phyloP scores from a whole-genome alignment of 73 alveolate genomes.

The Paramecium sexaurelia region DNA sequence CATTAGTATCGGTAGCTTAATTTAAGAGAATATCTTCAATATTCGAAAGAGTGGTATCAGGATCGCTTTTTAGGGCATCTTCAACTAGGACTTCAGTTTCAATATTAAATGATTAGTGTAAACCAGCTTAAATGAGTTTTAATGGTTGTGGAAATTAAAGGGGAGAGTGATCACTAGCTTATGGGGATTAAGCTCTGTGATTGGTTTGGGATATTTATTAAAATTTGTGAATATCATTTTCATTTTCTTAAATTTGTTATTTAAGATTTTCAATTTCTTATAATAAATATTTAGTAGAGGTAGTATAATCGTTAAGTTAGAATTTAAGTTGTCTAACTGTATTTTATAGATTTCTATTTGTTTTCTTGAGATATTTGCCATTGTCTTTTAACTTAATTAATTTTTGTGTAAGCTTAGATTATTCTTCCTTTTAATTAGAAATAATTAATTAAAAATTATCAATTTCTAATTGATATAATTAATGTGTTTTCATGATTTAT shows the following conservation, averaged over 20 bases:
- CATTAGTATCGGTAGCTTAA: neutral
- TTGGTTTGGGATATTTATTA: neutral
- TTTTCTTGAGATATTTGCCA: conserved; percentile 29
- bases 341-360: neutral
- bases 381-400: neutral
- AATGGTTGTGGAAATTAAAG: neutral
- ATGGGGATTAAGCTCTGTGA: neutral
- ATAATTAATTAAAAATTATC: conserved; percentile 42
- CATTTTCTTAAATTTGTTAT: neutral
- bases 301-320: neutral
- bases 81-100: neutral
- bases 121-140: neutral
- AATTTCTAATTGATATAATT: neutral
- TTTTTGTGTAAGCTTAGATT: neutral
- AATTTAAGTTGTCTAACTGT: neutral
- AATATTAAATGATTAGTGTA: neutral
- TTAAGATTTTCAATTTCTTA: neutral
- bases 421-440: neutral
- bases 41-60: neutral
- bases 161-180: neutral
- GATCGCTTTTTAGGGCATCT: neutral
- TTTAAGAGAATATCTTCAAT: neutral
- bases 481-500: conserved; percentile 11
- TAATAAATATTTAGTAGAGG: neutral
- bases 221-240: neutral